Evolutionary conservation across 2,329 filamentous ascomycete genomes (phyloP).

Genomic region (Plectosphaerella plurivora): DNA sequence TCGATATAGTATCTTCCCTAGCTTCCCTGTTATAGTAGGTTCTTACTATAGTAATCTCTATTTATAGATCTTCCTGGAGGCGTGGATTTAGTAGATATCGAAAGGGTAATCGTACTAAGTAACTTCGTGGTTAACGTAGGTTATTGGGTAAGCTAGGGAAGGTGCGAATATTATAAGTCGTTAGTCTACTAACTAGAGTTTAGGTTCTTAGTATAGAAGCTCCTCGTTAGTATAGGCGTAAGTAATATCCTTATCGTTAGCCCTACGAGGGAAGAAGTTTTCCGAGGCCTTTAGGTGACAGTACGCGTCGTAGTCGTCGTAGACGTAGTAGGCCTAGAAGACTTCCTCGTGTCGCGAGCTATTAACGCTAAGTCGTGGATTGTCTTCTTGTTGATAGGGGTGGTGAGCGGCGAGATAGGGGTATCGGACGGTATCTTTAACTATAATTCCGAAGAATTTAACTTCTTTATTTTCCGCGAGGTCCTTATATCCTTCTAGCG

Average conservation of each 20-base stretch:
- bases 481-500: neutral
- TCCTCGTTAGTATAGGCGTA: neutral
- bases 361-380: neutral
- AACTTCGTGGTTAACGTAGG: too few relatives aligned
- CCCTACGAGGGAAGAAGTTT: neutral
- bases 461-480: neutral
- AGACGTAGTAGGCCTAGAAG: neutral
- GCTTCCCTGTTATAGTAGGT: too few relatives aligned
- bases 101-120: too few relatives aligned
- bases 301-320: neutral
- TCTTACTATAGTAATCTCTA: too few relatives aligned
- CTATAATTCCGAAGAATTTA: too few relatives aligned
- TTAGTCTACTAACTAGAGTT: too few relatives aligned
- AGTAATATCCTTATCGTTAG: neutral
- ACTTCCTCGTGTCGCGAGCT: neutral
- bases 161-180: too few relatives aligned
- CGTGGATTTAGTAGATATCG: too few relatives aligned
- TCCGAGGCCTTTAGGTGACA: neutral
- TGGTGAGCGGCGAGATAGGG: neutral
- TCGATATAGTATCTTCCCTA: too few relatives aligned
- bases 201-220: neutral
- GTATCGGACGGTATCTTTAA: neutral
- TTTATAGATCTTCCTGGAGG: too few relatives aligned
- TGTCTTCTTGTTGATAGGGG: neutral
- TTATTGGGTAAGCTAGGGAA: too few relatives aligned